Evolutionary conservation across 768 basidiomycete species (phyloP).

Genomic region (Auriculariales sp.): DNA sequence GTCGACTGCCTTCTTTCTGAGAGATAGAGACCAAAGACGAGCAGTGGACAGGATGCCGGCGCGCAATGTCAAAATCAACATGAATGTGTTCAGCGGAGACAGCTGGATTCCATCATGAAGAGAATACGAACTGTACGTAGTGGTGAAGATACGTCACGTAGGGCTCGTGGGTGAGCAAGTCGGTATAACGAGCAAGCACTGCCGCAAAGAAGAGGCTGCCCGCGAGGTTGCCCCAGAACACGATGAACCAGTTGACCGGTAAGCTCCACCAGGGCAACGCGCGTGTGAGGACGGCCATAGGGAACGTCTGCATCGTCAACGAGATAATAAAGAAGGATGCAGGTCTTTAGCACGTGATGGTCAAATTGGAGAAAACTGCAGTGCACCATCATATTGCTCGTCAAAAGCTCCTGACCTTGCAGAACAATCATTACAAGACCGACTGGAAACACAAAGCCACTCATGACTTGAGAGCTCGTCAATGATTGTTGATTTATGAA

Average conservation of each 20-base stretch:
- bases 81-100: no score
- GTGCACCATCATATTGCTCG: slow-evolving; percentile 61
- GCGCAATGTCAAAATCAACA: no score
- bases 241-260: slow-evolving; percentile 53
- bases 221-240: slow-evolving; percentile 51
- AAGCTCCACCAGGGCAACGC: slow-evolving; percentile 59
- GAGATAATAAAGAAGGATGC: neutral
- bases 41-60: no score
- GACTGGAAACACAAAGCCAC: slow-evolving; percentile 60
- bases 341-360: neutral
- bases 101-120: no score
- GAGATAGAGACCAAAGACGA: no score
- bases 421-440: slow-evolving; percentile 68
- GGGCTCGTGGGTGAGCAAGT: no score
- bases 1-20: slow-evolving; percentile 47
- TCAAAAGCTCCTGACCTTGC: slow-evolving; percentile 55
- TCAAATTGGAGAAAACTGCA: neutral
- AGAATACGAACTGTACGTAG: no score
- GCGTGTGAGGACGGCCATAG: slow-evolving; percentile 49
- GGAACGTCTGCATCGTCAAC: slow-evolving; percentile 35
- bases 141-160: no score
- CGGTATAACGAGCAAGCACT: no score
- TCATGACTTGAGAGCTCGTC: slow-evolving; percentile 49
- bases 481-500: slow-evolving; percentile 57
- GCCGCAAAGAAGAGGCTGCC: slow-evolving; percentile 61